Percentiles rank a stretch among this genome's conserved stretches.
Evolutionary conservation across 192 early-diverging fungal species (phyloP).

Genomic region (Lobosporangium transversale): DNA sequence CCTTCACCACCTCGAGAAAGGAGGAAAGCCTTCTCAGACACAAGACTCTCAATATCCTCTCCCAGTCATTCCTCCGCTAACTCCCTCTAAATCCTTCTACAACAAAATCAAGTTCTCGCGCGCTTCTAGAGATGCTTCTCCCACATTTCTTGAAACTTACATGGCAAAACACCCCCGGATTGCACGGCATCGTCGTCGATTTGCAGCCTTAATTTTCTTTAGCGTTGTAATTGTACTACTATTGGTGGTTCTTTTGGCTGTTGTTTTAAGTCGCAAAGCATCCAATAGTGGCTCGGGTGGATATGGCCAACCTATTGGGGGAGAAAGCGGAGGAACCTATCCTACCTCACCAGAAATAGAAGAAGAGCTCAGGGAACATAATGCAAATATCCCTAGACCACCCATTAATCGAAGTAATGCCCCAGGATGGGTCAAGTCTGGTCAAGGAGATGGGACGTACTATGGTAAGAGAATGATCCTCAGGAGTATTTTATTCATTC

Average conservation of each 20-base stretch:
- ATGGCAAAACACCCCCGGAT: slow-evolving; percentile 28
- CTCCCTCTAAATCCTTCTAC: slow-evolving; percentile 39
- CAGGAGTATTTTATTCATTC: neutral
- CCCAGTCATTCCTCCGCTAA: slow-evolving; percentile 13
- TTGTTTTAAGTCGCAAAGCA: slow-evolving; percentile 16
- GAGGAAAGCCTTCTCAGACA: neutral
- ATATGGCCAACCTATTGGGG: neutral
- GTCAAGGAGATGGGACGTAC: slow-evolving; percentile 60
- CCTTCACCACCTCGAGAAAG: neutral
- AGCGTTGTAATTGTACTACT: slow-evolving; percentile 1
- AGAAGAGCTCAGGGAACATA: slow-evolving; percentile 25
- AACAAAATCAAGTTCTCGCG: neutral
- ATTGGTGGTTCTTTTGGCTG: slow-evolving; percentile 15
- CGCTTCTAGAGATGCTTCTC: neutral
- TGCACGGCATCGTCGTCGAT: slow-evolving; percentile 30
- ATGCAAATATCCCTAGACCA: slow-evolving; percentile 11
- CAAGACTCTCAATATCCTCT: slow-evolving; percentile 8
- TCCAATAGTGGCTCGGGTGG: neutral
- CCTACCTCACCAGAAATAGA: too few relatives aligned
- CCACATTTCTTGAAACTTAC: slow-evolving; percentile 25
- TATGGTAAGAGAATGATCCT: slow-evolving; percentile 50
- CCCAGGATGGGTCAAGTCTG: slow-evolving; percentile 22
- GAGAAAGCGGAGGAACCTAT: slow-evolving; percentile 1
- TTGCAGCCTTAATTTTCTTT: slow-evolving; percentile 21
- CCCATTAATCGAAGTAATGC: slow-evolving; percentile 39